Percentiles rank a stretch among this genome's conserved stretches.
Conservation (phyloP, 1,284 basidiomycete genomes). For the Agaricales sp. region DNA sequence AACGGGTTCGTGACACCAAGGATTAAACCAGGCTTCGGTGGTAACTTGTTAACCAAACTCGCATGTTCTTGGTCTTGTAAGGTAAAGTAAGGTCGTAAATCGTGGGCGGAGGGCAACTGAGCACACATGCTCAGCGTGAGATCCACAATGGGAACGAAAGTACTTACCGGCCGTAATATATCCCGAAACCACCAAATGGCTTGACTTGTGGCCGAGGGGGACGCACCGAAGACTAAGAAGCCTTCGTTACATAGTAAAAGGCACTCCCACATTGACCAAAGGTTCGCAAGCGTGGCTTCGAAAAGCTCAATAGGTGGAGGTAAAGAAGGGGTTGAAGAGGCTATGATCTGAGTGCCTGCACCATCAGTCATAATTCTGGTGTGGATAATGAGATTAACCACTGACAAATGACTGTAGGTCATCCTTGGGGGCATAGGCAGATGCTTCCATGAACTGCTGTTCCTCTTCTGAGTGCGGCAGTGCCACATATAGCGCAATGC, state of each 20-base stretch:
- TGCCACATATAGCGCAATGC: conserved; percentile 61
- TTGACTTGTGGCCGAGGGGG: conserved; percentile 74
- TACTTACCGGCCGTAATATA: conserved; percentile 70
- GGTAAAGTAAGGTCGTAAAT: conserved; percentile 91
- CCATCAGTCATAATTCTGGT: conserved; percentile 3
- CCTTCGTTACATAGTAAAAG: conserved; percentile 76
- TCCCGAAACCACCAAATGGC: conserved; percentile 89
- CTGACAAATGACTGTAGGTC: conserved; percentile 36
- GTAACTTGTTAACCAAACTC: conserved; percentile 68
- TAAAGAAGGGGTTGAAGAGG: conserved; percentile 59
- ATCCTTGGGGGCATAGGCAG: conserved; percentile 35
- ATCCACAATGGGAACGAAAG: no score
- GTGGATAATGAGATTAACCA: conserved; percentile 6
- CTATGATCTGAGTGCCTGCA: conserved; percentile 50
- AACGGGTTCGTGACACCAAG: conserved; percentile 95
- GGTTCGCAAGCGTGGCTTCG: conserved; percentile 61
- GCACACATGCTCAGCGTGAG: no score
- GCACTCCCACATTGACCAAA: conserved; percentile 96
- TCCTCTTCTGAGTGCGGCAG: conserved; percentile 63
- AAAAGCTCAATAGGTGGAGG: conserved; percentile 69
- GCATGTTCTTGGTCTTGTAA: conserved; percentile 88
- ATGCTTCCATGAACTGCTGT: conserved; percentile 56
- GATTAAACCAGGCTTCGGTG: conserved; percentile 77
- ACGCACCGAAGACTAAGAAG: conserved; percentile 75
- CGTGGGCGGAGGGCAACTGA: conserved; percentile 76